phyloP scores from a whole-genome alignment of 75 land plant species.

The Pinus albicaulis region DNA sequence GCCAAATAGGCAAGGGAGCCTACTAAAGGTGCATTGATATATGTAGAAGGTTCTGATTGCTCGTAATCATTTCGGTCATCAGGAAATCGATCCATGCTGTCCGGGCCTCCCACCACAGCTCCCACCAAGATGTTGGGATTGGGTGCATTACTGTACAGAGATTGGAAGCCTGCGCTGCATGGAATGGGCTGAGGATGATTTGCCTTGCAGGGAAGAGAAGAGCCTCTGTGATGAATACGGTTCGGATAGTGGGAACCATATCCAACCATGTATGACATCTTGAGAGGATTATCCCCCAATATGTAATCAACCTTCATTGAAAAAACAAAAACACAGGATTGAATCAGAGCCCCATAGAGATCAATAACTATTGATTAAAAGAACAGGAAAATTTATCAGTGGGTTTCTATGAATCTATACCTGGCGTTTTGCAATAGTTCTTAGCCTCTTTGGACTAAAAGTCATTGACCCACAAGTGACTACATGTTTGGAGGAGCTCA shows the following conservation, averaged over 20 bases:
- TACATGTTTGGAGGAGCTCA: constrained; percentile 35
- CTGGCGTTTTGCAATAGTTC: constrained; percentile 71
- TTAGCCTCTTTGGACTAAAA: constrained; percentile 48
- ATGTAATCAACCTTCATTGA: constrained; percentile 79
- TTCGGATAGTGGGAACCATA: constrained; percentile 74
- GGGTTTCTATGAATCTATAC: constrained; percentile 14
- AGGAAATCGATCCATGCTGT: constrained; percentile 49
- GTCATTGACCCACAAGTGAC: constrained; percentile 60
- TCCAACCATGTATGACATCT: constrained; percentile 98
- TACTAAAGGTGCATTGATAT: constrained; percentile 88
- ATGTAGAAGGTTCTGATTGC: constrained; percentile 85
- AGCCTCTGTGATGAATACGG: constrained; percentile 87
- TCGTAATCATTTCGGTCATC: constrained; percentile 65
- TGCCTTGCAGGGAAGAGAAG: constrained; percentile 68
- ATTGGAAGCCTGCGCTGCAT: constrained; percentile 63
- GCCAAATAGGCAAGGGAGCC: constrained; percentile 80
- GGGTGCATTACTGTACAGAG: constrained; percentile 41
- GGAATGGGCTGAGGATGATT: constrained; percentile 53
- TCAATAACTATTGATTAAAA: too few species aligned
- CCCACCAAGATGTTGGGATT: constrained; percentile 85
- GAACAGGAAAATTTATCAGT: too few species aligned
- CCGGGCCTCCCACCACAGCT: constrained; percentile 92
- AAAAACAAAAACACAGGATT: too few species aligned
- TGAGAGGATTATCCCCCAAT: constrained; percentile 77
- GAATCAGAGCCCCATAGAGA: too few species aligned